Conservation (phyloP, 1,284 basidiomycete genomes). For the Agaricales sp. region DNA sequence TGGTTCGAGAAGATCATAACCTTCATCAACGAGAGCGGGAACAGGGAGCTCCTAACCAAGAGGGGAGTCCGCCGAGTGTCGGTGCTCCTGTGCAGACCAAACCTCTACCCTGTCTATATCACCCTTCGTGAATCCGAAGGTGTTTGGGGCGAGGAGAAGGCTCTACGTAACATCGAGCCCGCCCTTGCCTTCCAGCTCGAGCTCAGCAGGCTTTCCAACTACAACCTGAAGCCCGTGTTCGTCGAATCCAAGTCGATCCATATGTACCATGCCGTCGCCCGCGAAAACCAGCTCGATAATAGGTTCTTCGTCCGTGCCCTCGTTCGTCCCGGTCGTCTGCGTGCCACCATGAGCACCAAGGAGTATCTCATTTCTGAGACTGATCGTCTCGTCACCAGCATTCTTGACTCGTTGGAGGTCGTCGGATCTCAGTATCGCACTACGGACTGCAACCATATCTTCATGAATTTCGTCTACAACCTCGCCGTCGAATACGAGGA, state of each 20-base stretch:
- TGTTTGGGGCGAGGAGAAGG: slow-evolving; percentile 88
- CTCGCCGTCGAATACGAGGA: slow-evolving; percentile 94
- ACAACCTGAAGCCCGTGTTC: slow-evolving; percentile 90
- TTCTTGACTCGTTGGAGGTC: slow-evolving; percentile 92
- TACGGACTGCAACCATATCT: slow-evolving; percentile 93
- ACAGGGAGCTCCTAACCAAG: slow-evolving; percentile 49
- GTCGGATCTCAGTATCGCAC: slow-evolving; percentile 80
- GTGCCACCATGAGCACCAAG: slow-evolving; percentile 85
- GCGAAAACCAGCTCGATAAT: slow-evolving; percentile 93
- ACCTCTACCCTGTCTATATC: slow-evolving; percentile 92
- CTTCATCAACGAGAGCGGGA: slow-evolving; percentile 73
- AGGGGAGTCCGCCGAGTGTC: slow-evolving; percentile 90
- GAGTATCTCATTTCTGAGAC: slow-evolving; percentile 98
- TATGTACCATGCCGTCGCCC: slow-evolving; percentile 92
- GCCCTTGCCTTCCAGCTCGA: slow-evolving; percentile 98
- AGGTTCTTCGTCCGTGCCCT: slow-evolving; percentile 98
- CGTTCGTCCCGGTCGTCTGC: slow-evolving; percentile 89
- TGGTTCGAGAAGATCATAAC: slow-evolving; percentile 72
- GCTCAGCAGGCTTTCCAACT: slow-evolving; percentile 92
- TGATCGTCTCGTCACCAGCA: slow-evolving; percentile 90
- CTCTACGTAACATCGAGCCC: slow-evolving; percentile 97
- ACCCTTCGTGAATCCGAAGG: slow-evolving; percentile 77
- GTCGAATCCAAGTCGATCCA: slow-evolving; percentile 94
- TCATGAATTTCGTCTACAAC: slow-evolving; percentile 98
- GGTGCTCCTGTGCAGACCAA: slow-evolving; percentile 84